phyloP scores from a whole-genome alignment of 345 rosid species.

The Pistacia vera region DNA sequence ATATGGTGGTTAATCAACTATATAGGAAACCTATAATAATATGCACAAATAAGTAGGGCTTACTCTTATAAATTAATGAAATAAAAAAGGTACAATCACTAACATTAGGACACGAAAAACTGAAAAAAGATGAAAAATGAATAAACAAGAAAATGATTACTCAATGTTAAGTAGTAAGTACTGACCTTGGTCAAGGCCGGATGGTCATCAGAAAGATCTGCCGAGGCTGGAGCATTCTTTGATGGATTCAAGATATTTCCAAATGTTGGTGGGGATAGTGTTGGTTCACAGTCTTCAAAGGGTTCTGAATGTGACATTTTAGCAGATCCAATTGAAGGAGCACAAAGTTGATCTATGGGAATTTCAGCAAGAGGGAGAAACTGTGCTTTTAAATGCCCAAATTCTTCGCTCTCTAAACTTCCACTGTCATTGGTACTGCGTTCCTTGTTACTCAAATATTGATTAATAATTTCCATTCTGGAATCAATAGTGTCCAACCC shows the following conservation, averaged over 20 bases:
- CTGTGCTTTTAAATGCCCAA: slow-evolving; percentile 23
- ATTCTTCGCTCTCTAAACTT: slow-evolving; percentile 25
- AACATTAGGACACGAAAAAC: background rate
- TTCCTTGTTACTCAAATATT: slow-evolving; percentile 28
- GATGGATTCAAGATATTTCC: slow-evolving; percentile 31
- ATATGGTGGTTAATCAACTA: background rate
- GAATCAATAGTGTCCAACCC: slow-evolving; percentile 26
- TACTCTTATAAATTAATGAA: background rate
- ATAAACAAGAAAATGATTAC: slow-evolving; percentile 10
- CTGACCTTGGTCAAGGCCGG: slow-evolving; percentile 58
- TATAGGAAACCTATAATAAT: background rate
- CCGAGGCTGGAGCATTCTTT: slow-evolving; percentile 27
- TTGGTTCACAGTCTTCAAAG: slow-evolving; percentile 34
- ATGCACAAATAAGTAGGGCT: background rate
- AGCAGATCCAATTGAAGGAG: slow-evolving; percentile 21
- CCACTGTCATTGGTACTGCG: slow-evolving; percentile 15
- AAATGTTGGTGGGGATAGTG: slow-evolving; percentile 28
- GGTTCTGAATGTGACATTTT: slow-evolving; percentile 17
- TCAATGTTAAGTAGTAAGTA: slow-evolving; percentile 12
- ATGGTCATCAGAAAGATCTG: slow-evolving; percentile 36
- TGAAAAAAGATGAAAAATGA: background rate
- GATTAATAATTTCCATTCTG: slow-evolving; percentile 24
- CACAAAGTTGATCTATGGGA: slow-evolving; percentile 18
- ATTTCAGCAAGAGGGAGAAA: slow-evolving; percentile 30
- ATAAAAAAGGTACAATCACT: background rate